Conservation (phyloP, 129 eudicot genomes). For the Helianthus annuus region DNA sequence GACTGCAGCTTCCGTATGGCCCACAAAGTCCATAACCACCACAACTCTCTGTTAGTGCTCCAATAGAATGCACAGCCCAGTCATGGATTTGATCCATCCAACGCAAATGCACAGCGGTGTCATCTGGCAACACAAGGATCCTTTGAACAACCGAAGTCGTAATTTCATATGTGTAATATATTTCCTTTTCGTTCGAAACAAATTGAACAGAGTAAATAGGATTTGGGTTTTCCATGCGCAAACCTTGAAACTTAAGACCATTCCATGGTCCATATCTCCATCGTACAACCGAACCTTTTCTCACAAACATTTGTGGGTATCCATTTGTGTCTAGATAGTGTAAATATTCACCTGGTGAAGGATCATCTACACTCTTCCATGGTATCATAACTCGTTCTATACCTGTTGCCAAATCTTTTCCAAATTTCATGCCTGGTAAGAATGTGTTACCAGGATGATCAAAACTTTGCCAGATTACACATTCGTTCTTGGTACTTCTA, state of each 20-base stretch:
- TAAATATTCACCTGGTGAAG: conserved; percentile 20
- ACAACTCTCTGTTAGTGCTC: conserved; percentile 23
- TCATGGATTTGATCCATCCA: conserved; percentile 33
- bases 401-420: conserved; percentile 32
- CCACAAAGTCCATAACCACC: conserved; percentile 49
- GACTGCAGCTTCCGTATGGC: conserved; percentile 41
- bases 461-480: conserved; percentile 38
- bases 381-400: conserved; percentile 18
- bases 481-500: conserved; percentile 1
- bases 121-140: conserved; percentile 15
- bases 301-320: conserved; percentile 32
- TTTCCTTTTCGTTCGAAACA: conserved; percentile 20
- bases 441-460: conserved; percentile 32
- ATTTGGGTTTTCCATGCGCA: conserved; percentile 13
- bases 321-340: conserved; percentile 18
- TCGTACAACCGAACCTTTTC: background rate
- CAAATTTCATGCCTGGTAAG: conserved; percentile 40
- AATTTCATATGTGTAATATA: conserved; percentile 14
- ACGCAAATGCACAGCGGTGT: background rate
- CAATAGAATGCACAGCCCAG: conserved; percentile 18
- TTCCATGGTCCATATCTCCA: conserved; percentile 38
- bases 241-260: conserved; percentile 24
- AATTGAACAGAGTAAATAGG: background rate
- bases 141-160: conserved; percentile 22
- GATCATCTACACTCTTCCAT: conserved; percentile 37